Evolutionary conservation across 225 moss, liverwort and hornwort species (phyloP).

Genomic region (Physcomitrium patens): DNA sequence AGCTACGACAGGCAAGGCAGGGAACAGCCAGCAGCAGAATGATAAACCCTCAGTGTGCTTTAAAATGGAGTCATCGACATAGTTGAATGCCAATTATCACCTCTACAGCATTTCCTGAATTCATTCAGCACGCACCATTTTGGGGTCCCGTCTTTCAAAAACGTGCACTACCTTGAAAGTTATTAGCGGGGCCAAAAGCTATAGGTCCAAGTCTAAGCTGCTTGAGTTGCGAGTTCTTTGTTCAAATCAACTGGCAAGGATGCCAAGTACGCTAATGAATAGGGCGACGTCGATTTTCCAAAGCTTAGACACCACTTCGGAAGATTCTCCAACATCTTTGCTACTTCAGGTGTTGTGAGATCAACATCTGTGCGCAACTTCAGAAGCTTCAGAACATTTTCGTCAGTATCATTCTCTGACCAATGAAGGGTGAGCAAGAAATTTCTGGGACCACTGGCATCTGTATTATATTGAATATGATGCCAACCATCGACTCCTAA

Average conservation of each 20-base stretch:
- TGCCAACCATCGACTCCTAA: slow-evolving; percentile 74
- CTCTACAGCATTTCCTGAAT: too few species aligned
- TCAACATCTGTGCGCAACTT: slow-evolving; percentile 86
- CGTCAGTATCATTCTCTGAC: slow-evolving; percentile 44
- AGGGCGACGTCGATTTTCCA: slow-evolving; percentile 88
- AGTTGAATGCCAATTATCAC: too few species aligned
- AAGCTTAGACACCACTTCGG: slow-evolving; percentile 82
- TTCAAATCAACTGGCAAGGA: slow-evolving; percentile 22
- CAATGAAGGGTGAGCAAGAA: slow-evolving; percentile 70
- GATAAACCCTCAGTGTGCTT: too few species aligned
- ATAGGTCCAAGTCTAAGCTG: too few species aligned
- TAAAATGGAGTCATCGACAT: too few species aligned
- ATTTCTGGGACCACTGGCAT: slow-evolving; percentile 44
- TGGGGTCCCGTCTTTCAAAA: too few species aligned
- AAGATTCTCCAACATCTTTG: slow-evolving; percentile 56
- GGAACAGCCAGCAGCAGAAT: too few species aligned
- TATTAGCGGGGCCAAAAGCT: too few species aligned
- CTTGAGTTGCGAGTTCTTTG: too few species aligned
- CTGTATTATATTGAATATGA: slow-evolving; percentile 63
- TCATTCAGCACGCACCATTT: too few species aligned
- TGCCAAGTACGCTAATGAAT: slow-evolving; percentile 75
- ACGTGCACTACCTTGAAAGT: too few species aligned
- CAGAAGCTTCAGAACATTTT: slow-evolving; percentile 46
- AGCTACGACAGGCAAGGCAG: too few species aligned
- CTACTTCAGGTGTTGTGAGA: slow-evolving; percentile 54